phyloP scores from a whole-genome alignment of 495 filamentous ascomycete species.

The Penicillium coffeae region DNA sequence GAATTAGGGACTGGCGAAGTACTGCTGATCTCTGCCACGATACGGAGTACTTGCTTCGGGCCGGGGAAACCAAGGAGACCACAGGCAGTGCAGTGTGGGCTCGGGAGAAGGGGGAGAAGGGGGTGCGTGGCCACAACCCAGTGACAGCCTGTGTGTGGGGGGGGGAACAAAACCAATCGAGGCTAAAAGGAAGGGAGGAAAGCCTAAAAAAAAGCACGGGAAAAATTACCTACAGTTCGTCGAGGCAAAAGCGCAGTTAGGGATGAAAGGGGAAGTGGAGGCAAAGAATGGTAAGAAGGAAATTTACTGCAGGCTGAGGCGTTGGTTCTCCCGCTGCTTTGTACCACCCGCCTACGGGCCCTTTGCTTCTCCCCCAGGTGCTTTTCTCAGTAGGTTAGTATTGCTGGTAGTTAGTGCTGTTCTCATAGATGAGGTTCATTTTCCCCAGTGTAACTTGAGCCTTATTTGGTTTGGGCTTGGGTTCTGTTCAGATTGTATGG shows the following conservation, averaged over 20 bases:
- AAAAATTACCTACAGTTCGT: constrained; percentile 14
- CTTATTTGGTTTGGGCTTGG: background rate
- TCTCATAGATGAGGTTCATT: background rate
- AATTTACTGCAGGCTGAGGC: constrained; percentile 8
- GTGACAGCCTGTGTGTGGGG: constrained; percentile 6
- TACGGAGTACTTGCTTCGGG: constrained; percentile 17
- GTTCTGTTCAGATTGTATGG: background rate
- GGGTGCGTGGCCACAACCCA: constrained; percentile 40
- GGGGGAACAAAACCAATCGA: constrained; percentile 9
- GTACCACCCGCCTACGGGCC: constrained; percentile 1
- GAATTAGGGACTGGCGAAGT: background rate
- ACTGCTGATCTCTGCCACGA: constrained; percentile 15
- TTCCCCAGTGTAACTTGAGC: background rate
- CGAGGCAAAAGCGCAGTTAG: constrained; percentile 23
- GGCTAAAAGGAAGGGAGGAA: constrained; percentile 12
- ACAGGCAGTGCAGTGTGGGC: constrained; percentile 16
- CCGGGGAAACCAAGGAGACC: constrained; percentile 13
- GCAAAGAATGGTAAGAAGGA: constrained; percentile 10
- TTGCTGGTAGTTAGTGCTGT: background rate
- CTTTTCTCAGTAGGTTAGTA: background rate
- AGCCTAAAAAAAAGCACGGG: constrained; percentile 13
- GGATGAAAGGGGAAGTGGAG: constrained; percentile 16
- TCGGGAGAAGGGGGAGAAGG: constrained; percentile 14
- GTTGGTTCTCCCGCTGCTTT: background rate
- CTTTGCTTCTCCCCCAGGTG: background rate